Conservation (phyloP, 495 filamentous ascomycete species). For the Durotheca rogersii region DNA sequence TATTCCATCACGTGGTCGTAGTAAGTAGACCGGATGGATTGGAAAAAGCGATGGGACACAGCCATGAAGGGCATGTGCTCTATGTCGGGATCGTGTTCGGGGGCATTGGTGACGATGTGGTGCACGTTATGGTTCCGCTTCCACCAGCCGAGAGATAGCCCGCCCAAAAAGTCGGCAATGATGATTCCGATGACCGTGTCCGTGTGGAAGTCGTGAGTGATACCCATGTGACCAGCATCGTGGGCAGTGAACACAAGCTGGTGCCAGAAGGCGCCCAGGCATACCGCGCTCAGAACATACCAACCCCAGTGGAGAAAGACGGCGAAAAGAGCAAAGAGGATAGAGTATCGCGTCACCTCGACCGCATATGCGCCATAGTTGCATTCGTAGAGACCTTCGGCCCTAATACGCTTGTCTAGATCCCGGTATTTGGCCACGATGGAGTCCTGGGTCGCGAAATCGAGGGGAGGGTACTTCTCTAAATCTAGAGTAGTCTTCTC, state of each 20-base stretch:
- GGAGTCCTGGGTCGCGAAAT: constrained; percentile 68
- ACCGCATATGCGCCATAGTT: constrained; percentile 79
- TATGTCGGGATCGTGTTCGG: constrained; percentile 97
- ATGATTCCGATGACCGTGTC: constrained; percentile 87
- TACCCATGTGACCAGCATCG: constrained; percentile 97
- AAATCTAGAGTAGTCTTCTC: constrained; percentile 75
- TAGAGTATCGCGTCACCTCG: constrained; percentile 71
- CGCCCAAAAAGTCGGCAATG: constrained; percentile 87
- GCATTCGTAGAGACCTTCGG: constrained; percentile 79
- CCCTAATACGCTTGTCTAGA: constrained; percentile 67
- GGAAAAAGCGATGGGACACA: constrained; percentile 82
- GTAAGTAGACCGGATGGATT: constrained; percentile 76
- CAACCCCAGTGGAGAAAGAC: constrained; percentile 68
- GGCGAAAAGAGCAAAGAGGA: constrained; percentile 65
- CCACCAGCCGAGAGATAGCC: constrained; percentile 95
- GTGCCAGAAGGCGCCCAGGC: constrained; percentile 87
- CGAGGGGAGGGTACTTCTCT: constrained; percentile 78
- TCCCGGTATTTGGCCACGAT: constrained; percentile 80
- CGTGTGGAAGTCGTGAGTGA: constrained; percentile 81
- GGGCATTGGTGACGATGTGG: constrained; percentile 94
- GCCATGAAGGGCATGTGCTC: constrained; percentile 96
- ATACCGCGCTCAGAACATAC: constrained; percentile 74
- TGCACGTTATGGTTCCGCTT: constrained; percentile 97
- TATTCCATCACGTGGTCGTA: constrained; percentile 86
- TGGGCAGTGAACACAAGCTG: constrained; percentile 94